A percentile compares a stretch with the other conserved stretches of the same genome.
Conservation (phyloP, 257 asterid species). For the Solanum dulcamara region DNA sequence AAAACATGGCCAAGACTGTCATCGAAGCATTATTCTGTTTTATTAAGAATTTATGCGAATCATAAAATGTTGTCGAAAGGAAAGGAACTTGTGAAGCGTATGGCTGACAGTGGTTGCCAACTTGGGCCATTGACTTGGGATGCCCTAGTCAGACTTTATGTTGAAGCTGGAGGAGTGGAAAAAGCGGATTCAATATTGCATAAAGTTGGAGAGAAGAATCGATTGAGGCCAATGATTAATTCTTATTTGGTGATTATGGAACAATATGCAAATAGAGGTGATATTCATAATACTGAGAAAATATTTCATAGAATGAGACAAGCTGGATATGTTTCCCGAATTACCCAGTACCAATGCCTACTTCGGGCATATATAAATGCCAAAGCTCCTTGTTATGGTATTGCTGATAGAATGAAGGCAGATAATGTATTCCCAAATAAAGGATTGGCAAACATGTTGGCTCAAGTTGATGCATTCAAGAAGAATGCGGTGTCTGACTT, state of each 20-base stretch:
- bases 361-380: constrained; percentile 47
- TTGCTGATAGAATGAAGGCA: constrained; percentile 60
- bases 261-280: constrained; percentile 48
- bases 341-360: constrained; percentile 36
- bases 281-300: constrained; percentile 61
- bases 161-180: constrained; percentile 58
- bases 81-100: constrained; percentile 58
- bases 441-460: constrained; percentile 24
- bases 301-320: constrained; percentile 38
- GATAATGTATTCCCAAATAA: constrained; percentile 37
- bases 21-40: constrained; percentile 22
- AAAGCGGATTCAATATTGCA: constrained; percentile 45
- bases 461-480: constrained; percentile 32
- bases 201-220: constrained; percentile 33
- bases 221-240: constrained; percentile 26
- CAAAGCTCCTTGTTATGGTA: constrained; percentile 56
- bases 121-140: constrained; percentile 61
- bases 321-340: constrained; percentile 33
- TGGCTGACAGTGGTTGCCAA: constrained; percentile 40
- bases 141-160: constrained; percentile 57
- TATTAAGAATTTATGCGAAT: constrained; percentile 48
- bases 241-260: constrained; percentile 43
- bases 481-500: constrained; percentile 38
- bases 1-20: constrained; percentile 15
- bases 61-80: constrained; percentile 52